Percentiles rank a stretch among this genome's conserved stretches.
Conservation (phyloP, 2,329 filamentous ascomycete genomes). For the Fragosphaeria purpurea region DNA sequence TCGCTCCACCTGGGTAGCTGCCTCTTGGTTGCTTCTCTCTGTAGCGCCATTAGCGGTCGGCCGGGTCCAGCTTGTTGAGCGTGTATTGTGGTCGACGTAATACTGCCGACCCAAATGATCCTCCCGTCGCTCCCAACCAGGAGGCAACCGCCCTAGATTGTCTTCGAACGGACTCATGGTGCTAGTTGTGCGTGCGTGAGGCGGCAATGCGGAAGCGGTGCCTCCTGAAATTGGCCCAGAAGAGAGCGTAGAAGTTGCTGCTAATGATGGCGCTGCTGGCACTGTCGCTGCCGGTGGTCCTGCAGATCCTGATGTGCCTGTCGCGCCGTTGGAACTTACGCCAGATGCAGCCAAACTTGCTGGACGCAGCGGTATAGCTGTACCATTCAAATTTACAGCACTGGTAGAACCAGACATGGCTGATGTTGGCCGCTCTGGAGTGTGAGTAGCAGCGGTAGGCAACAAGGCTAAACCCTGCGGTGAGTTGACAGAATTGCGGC, state of each 20-base stretch:
- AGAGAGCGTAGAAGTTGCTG: too few species aligned
- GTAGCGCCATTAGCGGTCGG: conserved; percentile 73
- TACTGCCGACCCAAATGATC: conserved; percentile 93
- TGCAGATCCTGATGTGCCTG: not conserved
- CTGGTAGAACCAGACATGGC: conserved; percentile 42
- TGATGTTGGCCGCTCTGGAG: conserved; percentile 42
- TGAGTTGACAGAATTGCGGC: conserved; percentile 34
- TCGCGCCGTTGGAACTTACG: conserved; percentile 27
- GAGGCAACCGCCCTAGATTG: conserved; percentile 80
- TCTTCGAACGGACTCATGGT: conserved; percentile 91
- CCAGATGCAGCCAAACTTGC: conserved; percentile 31
- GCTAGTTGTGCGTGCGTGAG: conserved; percentile 33
- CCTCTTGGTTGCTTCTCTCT: conserved; percentile 70
- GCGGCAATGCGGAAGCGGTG: conserved; percentile 31
- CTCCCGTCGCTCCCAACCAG: conserved; percentile 91
- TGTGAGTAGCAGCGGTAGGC: conserved; percentile 30
- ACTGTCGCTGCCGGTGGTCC: not conserved
- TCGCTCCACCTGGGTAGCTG: conserved; percentile 85
- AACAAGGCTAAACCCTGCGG: conserved; percentile 35
- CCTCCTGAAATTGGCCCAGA: too few species aligned
- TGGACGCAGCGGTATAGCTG: conserved; percentile 33
- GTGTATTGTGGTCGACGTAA: conserved; percentile 95
- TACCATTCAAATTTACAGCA: conserved; percentile 28
- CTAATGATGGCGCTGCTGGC: not conserved
- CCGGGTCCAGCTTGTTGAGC: conserved; percentile 92